Base-by-base conservation (phyloP, 805 yeast species). In the Kurtzmaniella fragi region DNA sequence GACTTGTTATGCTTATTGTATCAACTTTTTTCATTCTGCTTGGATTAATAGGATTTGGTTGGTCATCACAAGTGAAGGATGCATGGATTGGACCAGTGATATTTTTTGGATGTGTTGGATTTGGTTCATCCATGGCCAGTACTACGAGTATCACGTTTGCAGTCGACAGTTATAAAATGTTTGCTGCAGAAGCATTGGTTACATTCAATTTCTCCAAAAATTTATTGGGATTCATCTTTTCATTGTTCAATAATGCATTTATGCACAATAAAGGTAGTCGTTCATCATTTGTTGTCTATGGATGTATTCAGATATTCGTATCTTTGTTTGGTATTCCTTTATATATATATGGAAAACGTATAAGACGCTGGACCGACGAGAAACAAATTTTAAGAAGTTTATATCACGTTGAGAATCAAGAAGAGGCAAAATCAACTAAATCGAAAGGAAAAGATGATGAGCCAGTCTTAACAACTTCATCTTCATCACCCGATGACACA, bases 21-120 rank as follows among this genome's bases (percentile, higher is more conserved):
- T 53, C 65, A 9, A 55, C 65, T 0, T 71, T 76, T 14, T 54
- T 68, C 41, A 43, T 75, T 9, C 41, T 74, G 2, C 61, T 75
- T 31, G 84, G 84, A 2, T 59, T 78, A 32, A 71, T 79, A 67
- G 84, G 83, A 4, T 79, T 73, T 50, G 84, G 84, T 4, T 78
- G 84, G 83, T 63, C 81, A 2, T 54, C 78, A 0, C 54, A 63
- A 16, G 63, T 54, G 4, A 48, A 61, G 13, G 78, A 76, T 47
- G 45, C 54, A 7, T 76, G 83, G 84, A 61, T 74, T 38, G 83
- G 73, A 1, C 83, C 83, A 1, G 68, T 79, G 2, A 51, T 78
- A 0, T 75, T 78, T 50, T 66, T 78, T 46, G 82, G 79, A 0
- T 57, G 77, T 32, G 59, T 77, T 27, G 73, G 80, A 14, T 79